These are phyloP conservation scores for Ogataea saltuana DNA, from an alignment of 805 yeast species.

Conservation along the genomic window DNA sequence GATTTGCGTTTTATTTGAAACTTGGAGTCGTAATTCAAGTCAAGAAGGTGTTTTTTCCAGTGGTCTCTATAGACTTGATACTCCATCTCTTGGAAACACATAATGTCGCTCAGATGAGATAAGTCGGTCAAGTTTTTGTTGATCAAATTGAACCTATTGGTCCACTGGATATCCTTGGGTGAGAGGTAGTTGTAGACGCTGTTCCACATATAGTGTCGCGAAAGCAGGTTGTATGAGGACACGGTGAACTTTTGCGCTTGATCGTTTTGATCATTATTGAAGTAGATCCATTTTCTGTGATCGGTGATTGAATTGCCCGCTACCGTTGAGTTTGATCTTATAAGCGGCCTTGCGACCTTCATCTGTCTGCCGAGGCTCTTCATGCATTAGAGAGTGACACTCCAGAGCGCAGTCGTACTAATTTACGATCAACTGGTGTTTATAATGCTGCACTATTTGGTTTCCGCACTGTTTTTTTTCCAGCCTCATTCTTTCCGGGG, in stretches of 20 bases:
- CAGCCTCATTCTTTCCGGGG: constrained; percentile 5
- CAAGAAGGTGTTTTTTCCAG: constrained; percentile 27
- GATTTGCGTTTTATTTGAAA: constrained; percentile 55
- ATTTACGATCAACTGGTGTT: too few species aligned
- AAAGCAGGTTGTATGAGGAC: constrained; percentile 37
- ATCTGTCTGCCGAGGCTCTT: not conserved
- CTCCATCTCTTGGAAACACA: constrained; percentile 50
- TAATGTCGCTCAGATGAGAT: constrained; percentile 45
- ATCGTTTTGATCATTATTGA: constrained; percentile 4
- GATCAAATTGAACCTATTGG: constrained; percentile 45
- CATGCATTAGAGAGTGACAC: too few species aligned
- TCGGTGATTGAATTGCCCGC: constrained; percentile 22
- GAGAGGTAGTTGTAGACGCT: constrained; percentile 55
- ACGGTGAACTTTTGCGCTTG: constrained; percentile 27
- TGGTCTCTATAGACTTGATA: constrained; percentile 28
- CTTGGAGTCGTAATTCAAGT: constrained; percentile 44
- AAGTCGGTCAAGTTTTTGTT: constrained; percentile 40
- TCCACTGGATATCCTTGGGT: constrained; percentile 48
- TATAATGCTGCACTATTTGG: too few species aligned
- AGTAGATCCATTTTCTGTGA: constrained; percentile 23
- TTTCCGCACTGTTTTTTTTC: not conserved
- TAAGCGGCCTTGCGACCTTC: not conserved
- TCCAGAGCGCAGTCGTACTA: too few species aligned
- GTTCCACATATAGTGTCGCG: constrained; percentile 58
- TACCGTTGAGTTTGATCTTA: constrained; percentile 7